Percentiles rank a stretch among this genome's conserved stretches.
These are phyloP conservation scores for Pythium guiyangense DNA, from an alignment of 352 stramenopile species.

Conservation along the genomic window DNA sequence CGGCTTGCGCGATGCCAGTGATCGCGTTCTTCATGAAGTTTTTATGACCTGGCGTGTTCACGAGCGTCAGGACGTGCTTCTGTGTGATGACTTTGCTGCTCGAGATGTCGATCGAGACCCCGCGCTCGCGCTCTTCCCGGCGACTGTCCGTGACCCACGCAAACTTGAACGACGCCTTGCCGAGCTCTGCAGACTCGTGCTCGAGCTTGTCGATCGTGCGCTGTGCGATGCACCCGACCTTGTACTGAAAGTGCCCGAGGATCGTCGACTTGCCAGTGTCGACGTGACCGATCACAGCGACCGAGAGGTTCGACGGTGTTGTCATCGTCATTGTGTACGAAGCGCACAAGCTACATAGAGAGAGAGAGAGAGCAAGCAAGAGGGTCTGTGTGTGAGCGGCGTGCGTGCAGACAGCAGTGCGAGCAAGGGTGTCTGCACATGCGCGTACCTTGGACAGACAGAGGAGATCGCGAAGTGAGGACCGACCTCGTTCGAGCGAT, in stretches of 20 bases:
- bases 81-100: slow-evolving; percentile 95
- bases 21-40: slow-evolving; percentile 99
- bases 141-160: slow-evolving; percentile 98
- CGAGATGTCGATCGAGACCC: slow-evolving; percentile 97
- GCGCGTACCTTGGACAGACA: too few species aligned
- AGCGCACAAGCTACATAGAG: too few species aligned
- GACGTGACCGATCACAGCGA: slow-evolving; percentile 96
- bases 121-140: slow-evolving; percentile 96
- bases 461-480: too few species aligned
- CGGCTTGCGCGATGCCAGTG: slow-evolving; percentile 96
- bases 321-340: slow-evolving; percentile 12
- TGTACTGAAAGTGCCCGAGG: slow-evolving; percentile 99
- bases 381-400: too few species aligned
- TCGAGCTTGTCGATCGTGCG: slow-evolving; percentile 99
- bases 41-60: slow-evolving; percentile 96
- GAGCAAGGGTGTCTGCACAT: too few species aligned
- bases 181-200: slow-evolving; percentile 95
- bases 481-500: too few species aligned
- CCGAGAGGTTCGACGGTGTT: slow-evolving; percentile 85
- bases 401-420: too few species aligned
- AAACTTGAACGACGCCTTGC: slow-evolving; percentile 99
- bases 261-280: slow-evolving; percentile 99
- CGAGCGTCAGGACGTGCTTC: slow-evolving; percentile 92
- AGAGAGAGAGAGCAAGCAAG: too few species aligned
- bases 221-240: slow-evolving; percentile 98